Base-by-base conservation (phyloP, 176 grass and related monocot species). In the Leersia perrieri region DNA sequence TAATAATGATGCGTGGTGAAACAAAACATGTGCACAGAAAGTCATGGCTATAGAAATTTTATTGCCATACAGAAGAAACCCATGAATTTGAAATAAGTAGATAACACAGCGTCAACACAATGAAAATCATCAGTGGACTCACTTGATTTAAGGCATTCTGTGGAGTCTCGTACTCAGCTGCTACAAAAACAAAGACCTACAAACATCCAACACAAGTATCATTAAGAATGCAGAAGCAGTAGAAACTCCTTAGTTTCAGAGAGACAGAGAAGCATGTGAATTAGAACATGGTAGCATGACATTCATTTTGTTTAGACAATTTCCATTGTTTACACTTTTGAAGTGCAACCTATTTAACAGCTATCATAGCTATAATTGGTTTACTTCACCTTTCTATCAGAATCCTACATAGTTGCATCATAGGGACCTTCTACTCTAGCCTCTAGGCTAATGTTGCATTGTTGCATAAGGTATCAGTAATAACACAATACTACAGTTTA, bases 151-250 rank as follows among this genome's bases (percentile, higher is more conserved):
- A 76, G 14, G 93, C 87, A 84, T 99, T 99, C 35, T 95, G 90
- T 35, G 82, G 69, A 68, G 92, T 99, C 65, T 93, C 93, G 66
- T 99, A 99, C 76, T 99, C 96, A 70, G 96, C 96, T 3, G 96
- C 96, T 64, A 95, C 89, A 80, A 99, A 99, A 55, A 95, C 96
- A 95, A 99, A 99, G 33, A 99, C 96, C 96, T 99, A 80, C 22
- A 87, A 74, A 23, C 28, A 89, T 60, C 11, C 58, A 82, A n/a
- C 0, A 7, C 32, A 82, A 84, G 33, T 18, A 68, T 7, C 31
- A 38, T 72, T 68, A 23, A 74, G 44, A 26, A 74, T 22, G 30
- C 15, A 39, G 65, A 72, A 70, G 47, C 9, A 34, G 0, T 0
- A 69, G 2, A 15, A 55, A 9, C 1, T 33, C 67, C 34, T 47